A percentile compares a stretch with the other conserved stretches of the same genome.
Evolutionary conservation across 1,284 basidiomycete genomes (phyloP).

Genomic region (Moesziomyces parantarcticus): DNA sequence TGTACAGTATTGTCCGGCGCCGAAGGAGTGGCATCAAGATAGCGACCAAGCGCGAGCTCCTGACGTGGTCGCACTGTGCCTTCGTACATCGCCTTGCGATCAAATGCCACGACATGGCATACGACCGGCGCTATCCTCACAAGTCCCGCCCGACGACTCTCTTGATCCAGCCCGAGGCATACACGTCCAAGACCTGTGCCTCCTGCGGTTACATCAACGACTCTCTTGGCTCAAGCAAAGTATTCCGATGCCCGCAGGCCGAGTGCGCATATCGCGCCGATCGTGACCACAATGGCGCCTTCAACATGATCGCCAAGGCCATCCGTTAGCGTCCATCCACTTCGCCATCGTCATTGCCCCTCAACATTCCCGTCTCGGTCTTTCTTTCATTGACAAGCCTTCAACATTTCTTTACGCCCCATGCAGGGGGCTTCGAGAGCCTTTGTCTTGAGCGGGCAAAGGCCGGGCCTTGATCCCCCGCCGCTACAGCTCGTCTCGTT

Average conservation of each 20-base stretch:
- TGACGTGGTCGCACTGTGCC: too few relatives aligned
- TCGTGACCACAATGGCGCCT: conserved; percentile 6
- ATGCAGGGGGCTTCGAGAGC: too few relatives aligned
- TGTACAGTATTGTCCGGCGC: neutral
- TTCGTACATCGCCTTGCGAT: neutral
- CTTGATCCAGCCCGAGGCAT: conserved; percentile 12
- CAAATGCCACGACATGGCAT: neutral
- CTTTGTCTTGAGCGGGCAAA: too few relatives aligned
- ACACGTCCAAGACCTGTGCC: conserved; percentile 19
- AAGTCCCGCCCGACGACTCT: neutral
- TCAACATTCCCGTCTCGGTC: too few relatives aligned
- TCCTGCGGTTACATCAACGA: conserved; percentile 4
- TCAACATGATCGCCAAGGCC: conserved; percentile 14
- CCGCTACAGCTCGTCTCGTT: too few relatives aligned
- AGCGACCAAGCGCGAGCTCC: neutral
- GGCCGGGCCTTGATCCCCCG: too few relatives aligned
- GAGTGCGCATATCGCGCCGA: neutral
- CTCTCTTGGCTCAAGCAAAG: neutral
- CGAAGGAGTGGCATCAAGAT: neutral
- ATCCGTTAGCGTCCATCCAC: neutral
- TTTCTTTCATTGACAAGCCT: too few relatives aligned
- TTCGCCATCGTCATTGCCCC: too few relatives aligned
- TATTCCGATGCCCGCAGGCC: conserved; percentile 1
- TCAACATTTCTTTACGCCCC: too few relatives aligned
- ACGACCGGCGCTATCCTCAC: conserved; percentile 1